These are phyloP conservation scores for Amaranthus palmeri DNA, from an alignment of 148 eudicot species.

Conservation along the genomic window DNA sequence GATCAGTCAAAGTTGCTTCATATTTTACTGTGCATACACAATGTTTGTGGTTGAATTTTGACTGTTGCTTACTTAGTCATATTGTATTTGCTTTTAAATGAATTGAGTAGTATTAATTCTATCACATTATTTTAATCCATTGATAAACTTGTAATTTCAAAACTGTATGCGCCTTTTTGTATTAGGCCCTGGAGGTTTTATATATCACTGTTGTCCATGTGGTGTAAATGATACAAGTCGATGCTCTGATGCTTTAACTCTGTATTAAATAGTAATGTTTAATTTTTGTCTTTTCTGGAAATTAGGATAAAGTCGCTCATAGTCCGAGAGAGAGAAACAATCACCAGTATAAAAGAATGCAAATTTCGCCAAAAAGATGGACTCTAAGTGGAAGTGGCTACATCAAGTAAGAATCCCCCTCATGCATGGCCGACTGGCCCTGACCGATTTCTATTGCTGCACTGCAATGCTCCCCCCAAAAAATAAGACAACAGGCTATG, in stretches of 20 bases:
- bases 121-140: no score
- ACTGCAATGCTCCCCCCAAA: not conserved
- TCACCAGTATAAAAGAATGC: conserved; percentile 29
- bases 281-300: conserved; percentile 1
- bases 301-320: conserved; percentile 42
- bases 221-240: no score
- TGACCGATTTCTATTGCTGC: conserved; percentile 1
- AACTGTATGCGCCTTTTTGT: no score
- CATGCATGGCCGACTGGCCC: not conserved
- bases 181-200: no score
- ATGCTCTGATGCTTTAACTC: not conserved
- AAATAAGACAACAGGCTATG: not conserved
- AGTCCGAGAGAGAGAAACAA: conserved; percentile 30
- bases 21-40: no score
- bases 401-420: conserved; percentile 43
- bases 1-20: no score
- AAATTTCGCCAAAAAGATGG: conserved; percentile 25
- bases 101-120: no score
- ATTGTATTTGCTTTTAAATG: no score
- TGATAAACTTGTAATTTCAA: no score
- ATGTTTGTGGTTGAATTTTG: no score
- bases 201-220: no score
- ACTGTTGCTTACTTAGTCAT: no score
- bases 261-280: not conserved
- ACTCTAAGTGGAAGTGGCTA: conserved; percentile 26